Conservation (phyloP, 805 yeast species). For the Komagataella pastoris region DNA sequence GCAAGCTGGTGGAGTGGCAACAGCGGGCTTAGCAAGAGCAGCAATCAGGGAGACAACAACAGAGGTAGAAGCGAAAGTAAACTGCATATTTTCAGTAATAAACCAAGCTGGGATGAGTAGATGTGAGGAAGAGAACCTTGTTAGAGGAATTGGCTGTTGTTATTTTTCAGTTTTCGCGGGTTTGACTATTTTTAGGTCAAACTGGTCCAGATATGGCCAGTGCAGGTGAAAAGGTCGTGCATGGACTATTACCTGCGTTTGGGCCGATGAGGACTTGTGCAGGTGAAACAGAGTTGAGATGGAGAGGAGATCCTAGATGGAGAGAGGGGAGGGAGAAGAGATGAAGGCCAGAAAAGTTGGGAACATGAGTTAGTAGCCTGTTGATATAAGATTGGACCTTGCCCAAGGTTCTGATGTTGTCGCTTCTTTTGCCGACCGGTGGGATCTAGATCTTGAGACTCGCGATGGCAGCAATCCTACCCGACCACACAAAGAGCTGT, state of each 20-base stretch:
- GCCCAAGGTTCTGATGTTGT: no score
- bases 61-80: not conserved
- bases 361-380: not conserved
- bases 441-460: not conserved
- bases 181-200: slow-evolving; percentile 1
- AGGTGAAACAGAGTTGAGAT: no score
- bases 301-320: no score
- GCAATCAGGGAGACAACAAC: slow-evolving; percentile 1
- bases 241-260: not conserved
- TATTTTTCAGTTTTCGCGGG: slow-evolving; percentile 5
- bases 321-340: no score
- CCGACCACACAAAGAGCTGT: no score
- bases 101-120: not conserved
- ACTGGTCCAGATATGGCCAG: not conserved
- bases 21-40: slow-evolving; percentile 20
- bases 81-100: not conserved
- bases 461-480: not conserved
- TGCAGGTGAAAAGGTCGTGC: not conserved
- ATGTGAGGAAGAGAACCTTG: not conserved
- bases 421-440: no score
- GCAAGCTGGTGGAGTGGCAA: slow-evolving; percentile 82
- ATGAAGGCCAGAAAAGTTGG: not conserved
- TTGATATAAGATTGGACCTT: no score
- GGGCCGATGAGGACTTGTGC: not conserved
- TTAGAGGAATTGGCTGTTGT: slow-evolving; percentile 7